A percentile compares a stretch with the other conserved stretches of the same genome.
Evolutionary conservation across 495 filamentous ascomycete species (phyloP).

Genomic region (Friedmanniomyces simplex): DNA sequence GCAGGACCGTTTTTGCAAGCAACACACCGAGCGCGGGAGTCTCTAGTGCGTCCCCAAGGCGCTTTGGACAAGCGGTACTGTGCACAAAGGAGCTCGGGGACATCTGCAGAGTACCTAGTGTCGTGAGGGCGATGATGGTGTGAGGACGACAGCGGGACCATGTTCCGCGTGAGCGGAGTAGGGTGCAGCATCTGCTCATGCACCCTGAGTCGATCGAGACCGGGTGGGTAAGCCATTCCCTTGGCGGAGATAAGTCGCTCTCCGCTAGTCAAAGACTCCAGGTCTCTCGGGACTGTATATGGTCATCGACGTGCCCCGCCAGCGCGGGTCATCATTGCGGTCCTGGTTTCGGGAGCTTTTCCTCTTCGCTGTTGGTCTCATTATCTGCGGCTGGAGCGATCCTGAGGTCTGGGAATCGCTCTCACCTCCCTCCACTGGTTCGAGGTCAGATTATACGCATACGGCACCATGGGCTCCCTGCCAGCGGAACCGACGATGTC

Average conservation of each 20-base stretch:
- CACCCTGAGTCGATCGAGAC: background rate
- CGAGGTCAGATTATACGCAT: background rate
- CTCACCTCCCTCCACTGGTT: background rate
- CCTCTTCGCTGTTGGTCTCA: too few species aligned
- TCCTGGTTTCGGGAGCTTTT: background rate
- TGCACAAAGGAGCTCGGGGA: too few species aligned
- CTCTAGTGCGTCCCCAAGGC: too few species aligned
- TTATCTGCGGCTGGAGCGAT: too few species aligned
- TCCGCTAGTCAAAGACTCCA: background rate
- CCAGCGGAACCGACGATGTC: background rate
- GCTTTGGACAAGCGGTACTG: too few species aligned
- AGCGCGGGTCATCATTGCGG: background rate
- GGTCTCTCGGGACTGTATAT: background rate
- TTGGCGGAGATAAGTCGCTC: slow-evolving; percentile 13
- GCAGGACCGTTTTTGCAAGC: too few species aligned
- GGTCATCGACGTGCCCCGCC: background rate
- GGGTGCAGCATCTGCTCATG: background rate
- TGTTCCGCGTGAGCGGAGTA: background rate
- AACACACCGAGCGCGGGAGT: too few species aligned
- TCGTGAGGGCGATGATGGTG: background rate
- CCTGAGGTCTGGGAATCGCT: background rate
- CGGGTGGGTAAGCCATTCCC: slow-evolving; percentile 1
- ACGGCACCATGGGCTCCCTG: slow-evolving; percentile 3
- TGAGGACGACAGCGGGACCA: background rate
- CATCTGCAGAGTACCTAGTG: too few species aligned